Evolutionary conservation across 805 yeast species (phyloP).

Genomic region (Lachancea waltii): DNA sequence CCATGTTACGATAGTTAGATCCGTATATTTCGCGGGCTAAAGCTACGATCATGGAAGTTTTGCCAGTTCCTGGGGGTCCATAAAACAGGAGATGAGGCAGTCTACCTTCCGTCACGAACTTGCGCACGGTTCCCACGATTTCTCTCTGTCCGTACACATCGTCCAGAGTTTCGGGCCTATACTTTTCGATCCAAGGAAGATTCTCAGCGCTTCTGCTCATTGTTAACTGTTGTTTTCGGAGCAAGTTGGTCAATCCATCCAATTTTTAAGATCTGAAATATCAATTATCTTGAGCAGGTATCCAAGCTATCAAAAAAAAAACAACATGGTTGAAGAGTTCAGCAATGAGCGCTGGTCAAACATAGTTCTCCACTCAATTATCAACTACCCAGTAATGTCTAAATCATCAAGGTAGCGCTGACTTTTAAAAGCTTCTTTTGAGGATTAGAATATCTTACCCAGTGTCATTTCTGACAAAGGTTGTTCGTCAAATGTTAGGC

Average conservation of each 20-base stretch:
- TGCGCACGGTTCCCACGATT: conserved; percentile 76
- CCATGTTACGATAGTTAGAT: conserved; percentile 75
- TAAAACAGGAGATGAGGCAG: conserved; percentile 90
- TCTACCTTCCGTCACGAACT: conserved; percentile 74
- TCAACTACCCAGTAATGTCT: too few relatives aligned
- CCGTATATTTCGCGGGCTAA: conserved; percentile 86
- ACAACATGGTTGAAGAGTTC: too few relatives aligned
- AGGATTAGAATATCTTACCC: too few relatives aligned
- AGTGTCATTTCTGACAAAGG: too few relatives aligned
- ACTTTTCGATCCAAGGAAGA: conserved; percentile 91
- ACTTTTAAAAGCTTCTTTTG: too few relatives aligned
- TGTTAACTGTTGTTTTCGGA: not conserved
- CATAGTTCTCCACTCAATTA: too few relatives aligned
- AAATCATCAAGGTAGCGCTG: too few relatives aligned
- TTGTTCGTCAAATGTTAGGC: too few relatives aligned
- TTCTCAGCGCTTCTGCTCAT: conserved; percentile 35
- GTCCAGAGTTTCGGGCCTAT: conserved; percentile 76
- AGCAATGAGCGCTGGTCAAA: too few relatives aligned
- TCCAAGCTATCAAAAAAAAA: too few relatives aligned
- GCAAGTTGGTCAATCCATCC: not conserved
- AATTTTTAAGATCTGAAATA: not conserved
- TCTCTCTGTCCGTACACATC: conserved; percentile 91
- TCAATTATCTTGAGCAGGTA: too few relatives aligned
- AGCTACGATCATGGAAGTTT: conserved; percentile 83
- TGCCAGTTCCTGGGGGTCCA: conserved; percentile 95